Percentiles rank a stretch among this genome's conserved stretches.
Evolutionary conservation across 2,329 filamentous ascomycete species (phyloP).

Genomic region (Acrocalymma vagum): DNA sequence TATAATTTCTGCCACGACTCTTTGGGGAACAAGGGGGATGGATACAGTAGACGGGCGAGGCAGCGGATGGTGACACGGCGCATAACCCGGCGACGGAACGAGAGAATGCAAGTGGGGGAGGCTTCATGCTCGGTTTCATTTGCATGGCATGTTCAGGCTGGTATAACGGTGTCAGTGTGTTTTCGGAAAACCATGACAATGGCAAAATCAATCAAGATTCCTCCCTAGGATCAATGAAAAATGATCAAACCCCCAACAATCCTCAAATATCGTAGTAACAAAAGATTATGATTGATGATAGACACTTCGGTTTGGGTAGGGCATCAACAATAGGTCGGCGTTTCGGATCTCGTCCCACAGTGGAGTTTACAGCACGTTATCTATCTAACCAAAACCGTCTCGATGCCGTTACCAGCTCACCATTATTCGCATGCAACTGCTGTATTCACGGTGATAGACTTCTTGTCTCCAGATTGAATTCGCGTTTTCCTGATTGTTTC

Average conservation of each 20-base stretch:
- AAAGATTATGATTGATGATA: no score
- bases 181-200: constrained; percentile 47
- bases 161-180: constrained; percentile 48
- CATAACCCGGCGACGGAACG: constrained; percentile 37
- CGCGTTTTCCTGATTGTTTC: no score
- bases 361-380: no score
- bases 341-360: no score
- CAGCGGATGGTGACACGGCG: constrained; percentile 36
- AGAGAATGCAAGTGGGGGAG: constrained; percentile 39
- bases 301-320: no score
- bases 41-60: constrained; percentile 33
- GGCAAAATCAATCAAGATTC: constrained; percentile 48
- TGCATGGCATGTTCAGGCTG: constrained; percentile 48
- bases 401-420: no score
- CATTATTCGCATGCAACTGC: no score
- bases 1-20: constrained; percentile 69
- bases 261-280: no score
- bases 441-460: no score
- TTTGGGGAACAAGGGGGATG: constrained; percentile 33
- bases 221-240: constrained; percentile 47
- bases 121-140: constrained; percentile 43
- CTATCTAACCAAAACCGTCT: no score
- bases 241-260: constrained; percentile 42
- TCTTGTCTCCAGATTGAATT: no score
- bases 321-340: no score